Evolutionary conservation across 345 rosid species (phyloP), one percentile per base, ranked within the genome.

Genomic region (Aegle marmelos): DNA sequence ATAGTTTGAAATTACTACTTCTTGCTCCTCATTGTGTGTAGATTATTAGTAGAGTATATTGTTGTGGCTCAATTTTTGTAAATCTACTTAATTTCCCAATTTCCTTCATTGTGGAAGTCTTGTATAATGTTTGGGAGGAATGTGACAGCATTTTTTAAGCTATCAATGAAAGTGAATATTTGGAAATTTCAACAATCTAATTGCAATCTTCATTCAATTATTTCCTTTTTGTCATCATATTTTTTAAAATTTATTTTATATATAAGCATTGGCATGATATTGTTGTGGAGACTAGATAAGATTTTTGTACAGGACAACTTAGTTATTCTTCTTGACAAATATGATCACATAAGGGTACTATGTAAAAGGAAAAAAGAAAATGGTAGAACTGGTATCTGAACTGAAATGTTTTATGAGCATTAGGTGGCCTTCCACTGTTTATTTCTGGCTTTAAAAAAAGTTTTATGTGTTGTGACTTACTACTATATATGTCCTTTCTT

Each of bases 31-130:
- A 41, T 77, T 45, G 61, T 74, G 65, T 19, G 53, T 53, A 41
- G 34, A 17, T 63, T 61, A 34, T 57, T 27, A 64, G 48, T 31
- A n/a, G 17, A 27, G 56, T 41, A 45, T 70, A 57, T 41, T 1
- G 9, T 21, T 60, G 19, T 17, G 39, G 64, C 33, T 50, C 16
- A 77, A 74, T 62, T 74, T 30, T 53, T 69, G 17, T 48, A n/a
- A 54, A 54, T 36, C 48, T 27, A 54, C 48, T 68, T 57, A 45
- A 45, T 45, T 45, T 45, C 17, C 50, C 54, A 45, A 56, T 31
- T 79, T 60, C 60, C 70, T 60, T 34, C 11, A 58, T 33, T 64
- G 21, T 65, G 48, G 48, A 64, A 64, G 34, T 64, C n/a, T 31
- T 64, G 39, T 17, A 31, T 33, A 17, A 64, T 6, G 36, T 10